Conservation (phyloP, 495 filamentous ascomycete genomes). For the Talaromyces ruber region DNA sequence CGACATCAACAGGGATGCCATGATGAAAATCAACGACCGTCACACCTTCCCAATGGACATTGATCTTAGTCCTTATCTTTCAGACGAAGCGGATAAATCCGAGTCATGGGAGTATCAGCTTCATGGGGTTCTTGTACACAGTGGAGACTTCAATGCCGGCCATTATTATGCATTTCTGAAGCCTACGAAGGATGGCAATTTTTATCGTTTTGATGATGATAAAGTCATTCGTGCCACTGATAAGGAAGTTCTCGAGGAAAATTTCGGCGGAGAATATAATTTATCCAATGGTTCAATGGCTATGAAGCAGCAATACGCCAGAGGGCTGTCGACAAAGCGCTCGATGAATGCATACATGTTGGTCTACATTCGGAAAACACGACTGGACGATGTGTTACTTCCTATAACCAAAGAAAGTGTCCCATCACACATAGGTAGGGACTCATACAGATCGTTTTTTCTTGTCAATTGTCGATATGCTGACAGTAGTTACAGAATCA, state of each 20-base stretch:
- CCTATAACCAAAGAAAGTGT: constrained; percentile 67
- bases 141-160: constrained; percentile 93
- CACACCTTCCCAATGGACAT: constrained; percentile 95
- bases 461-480: not conserved
- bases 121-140: constrained; percentile 94
- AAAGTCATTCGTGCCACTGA: constrained; percentile 87
- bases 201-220: constrained; percentile 97
- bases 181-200: constrained; percentile 81
- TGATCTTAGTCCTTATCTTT: constrained; percentile 82
- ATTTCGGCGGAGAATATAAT: constrained; percentile 86
- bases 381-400: constrained; percentile 69
- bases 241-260: constrained; percentile 90
- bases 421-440: constrained; percentile 72
- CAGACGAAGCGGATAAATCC: constrained; percentile 75
- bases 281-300: constrained; percentile 47
- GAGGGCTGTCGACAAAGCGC: constrained; percentile 56
- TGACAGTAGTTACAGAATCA: constrained; percentile 36
- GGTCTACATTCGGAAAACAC: constrained; percentile 88
- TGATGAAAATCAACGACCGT: constrained; percentile 99
- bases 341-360: constrained; percentile 94
- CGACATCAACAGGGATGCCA: constrained; percentile 86
- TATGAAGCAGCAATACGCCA: constrained; percentile 59
- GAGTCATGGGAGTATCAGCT: constrained; percentile 87
- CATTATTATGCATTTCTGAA: constrained; percentile 99
- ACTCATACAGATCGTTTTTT: not conserved